Percentiles rank a stretch among this genome's conserved stretches.
phyloP scores from a whole-genome alignment of 306 rosid species.

The Trifolium fragiferum region DNA sequence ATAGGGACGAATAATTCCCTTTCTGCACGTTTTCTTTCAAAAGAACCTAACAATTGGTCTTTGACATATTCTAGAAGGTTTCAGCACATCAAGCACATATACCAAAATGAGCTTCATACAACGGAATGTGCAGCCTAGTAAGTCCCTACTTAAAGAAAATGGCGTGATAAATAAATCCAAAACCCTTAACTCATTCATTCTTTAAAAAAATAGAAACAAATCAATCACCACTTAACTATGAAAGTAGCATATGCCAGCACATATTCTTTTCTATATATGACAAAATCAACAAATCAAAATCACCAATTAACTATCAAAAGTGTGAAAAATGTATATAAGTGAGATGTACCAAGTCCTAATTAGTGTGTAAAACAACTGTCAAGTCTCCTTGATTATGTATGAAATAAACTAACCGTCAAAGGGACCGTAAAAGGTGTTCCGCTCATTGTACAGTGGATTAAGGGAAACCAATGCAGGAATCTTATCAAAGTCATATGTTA shows the following conservation, averaged over 20 bases:
- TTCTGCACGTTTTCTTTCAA: neutral
- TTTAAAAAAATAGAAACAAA: neutral
- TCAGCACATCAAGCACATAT: conserved; percentile 7
- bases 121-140: neutral
- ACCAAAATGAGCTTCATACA: conserved; percentile 19
- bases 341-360: neutral
- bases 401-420: conserved; percentile 77
- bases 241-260: conserved; percentile 25
- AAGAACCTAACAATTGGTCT: neutral
- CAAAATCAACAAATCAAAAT: neutral
- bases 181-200: neutral
- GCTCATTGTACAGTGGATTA: conserved; percentile 74
- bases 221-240: conserved; percentile 22
- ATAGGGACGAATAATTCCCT: neutral
- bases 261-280: neutral
- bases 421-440: conserved; percentile 85
- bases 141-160: neutral
- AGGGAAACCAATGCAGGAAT: conserved; percentile 86
- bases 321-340: conserved; percentile 4
- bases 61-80: conserved; percentile 29
- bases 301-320: conserved; percentile 14
- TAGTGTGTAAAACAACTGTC: conserved; percentile 11
- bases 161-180: neutral
- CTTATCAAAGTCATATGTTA: conserved; percentile 83
- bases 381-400: conserved; percentile 26